These are phyloP conservation scores for Peniophora sp. DNA, from an alignment of 1,284 basidiomycete species.

Conservation along the genomic window DNA sequence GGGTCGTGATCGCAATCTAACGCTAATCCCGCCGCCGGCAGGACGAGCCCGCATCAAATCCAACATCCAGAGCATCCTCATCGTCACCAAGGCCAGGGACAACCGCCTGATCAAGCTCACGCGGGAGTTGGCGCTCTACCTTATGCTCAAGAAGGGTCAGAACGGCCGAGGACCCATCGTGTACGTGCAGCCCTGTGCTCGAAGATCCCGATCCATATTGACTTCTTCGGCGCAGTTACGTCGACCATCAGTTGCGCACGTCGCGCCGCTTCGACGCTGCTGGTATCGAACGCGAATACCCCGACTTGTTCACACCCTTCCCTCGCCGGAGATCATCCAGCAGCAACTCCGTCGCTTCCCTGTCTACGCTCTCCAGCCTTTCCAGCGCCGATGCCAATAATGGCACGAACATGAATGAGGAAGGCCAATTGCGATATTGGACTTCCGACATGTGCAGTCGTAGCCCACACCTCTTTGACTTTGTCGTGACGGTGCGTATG, in stretches of 20 bases:
- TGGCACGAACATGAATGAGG: constrained; percentile 25
- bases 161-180: constrained; percentile 70
- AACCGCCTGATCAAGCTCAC: constrained; percentile 95
- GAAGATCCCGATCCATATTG: not conserved
- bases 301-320: constrained; percentile 80
- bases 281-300: constrained; percentile 81
- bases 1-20: constrained; percentile 3
- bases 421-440: constrained; percentile 97
- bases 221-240: constrained; percentile 56
- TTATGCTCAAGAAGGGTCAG: constrained; percentile 74
- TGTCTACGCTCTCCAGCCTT: constrained; percentile 32
- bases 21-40: constrained; percentile 22
- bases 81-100: constrained; percentile 97
- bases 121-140: constrained; percentile 88
- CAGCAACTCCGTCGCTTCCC: constrained; percentile 47
- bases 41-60: constrained; percentile 89
- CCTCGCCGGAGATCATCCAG: constrained; percentile 69
- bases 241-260: constrained; percentile 86
- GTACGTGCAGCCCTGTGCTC: constrained; percentile 33
- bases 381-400: constrained; percentile 31
- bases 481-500: constrained; percentile 85
- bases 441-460: constrained; percentile 93
- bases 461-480: constrained; percentile 93
- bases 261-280: constrained; percentile 94
- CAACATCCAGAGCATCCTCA: constrained; percentile 88